These are phyloP conservation scores for Ceratobasidium theobromae DNA, from an alignment of 1,284 basidiomycete genomes.

Conservation along the genomic window DNA sequence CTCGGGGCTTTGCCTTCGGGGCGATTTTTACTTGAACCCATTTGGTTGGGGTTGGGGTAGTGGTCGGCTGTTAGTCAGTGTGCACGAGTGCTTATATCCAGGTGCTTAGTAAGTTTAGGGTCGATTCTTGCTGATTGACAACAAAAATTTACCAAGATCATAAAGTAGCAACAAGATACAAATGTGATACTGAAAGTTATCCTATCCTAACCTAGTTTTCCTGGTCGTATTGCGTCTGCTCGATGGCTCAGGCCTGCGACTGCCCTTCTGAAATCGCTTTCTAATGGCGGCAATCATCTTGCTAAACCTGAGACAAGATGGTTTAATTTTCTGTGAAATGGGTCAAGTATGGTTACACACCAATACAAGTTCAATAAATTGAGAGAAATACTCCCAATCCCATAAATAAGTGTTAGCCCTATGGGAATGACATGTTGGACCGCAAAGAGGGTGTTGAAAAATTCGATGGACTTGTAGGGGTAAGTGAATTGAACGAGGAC, in stretches of 20 bases:
- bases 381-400: constrained; percentile 58
- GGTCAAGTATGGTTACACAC: constrained; percentile 44
- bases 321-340: background rate
- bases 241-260: background rate
- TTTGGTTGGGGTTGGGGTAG: constrained; percentile 17
- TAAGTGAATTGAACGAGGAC: background rate
- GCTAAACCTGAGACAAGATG: constrained; percentile 34
- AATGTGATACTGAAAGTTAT: background rate
- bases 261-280: constrained; percentile 33
- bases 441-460: constrained; percentile 56
- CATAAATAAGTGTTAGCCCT: constrained; percentile 53
- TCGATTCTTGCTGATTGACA: too few species aligned
- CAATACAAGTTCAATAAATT: constrained; percentile 71
- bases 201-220: background rate
- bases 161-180: background rate
- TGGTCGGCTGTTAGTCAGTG: background rate
- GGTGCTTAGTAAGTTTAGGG: constrained; percentile 13
- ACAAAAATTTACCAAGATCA: background rate
- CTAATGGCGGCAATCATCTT: constrained; percentile 38
- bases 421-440: constrained; percentile 54
- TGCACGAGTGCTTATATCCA: background rate
- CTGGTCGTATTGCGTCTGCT: background rate
- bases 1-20: background rate
- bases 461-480: constrained; percentile 57
- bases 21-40: background rate